These are phyloP conservation scores for Lithohypha guttulata DNA, from an alignment of 2,329 filamentous ascomycete species.

Conservation along the genomic window DNA sequence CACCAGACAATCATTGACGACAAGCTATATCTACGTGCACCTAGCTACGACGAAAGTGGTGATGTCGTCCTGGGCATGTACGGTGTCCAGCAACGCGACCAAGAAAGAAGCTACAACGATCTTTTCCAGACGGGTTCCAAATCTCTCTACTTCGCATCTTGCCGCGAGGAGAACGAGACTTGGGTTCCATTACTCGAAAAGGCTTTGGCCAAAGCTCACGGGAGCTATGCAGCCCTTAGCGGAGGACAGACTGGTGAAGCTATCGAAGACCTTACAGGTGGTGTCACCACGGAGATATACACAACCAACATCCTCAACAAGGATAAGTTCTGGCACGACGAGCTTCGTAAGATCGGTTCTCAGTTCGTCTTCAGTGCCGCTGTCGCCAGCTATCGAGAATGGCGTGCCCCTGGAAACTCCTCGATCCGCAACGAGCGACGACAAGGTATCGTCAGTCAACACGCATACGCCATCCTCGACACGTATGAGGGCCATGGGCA, in stretches of 20 bases:
- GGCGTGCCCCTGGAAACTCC: constrained; percentile 14
- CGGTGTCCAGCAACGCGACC: constrained; percentile 62
- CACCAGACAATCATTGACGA: constrained; percentile 87
- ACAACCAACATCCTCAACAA: constrained; percentile 47
- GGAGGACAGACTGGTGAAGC: constrained; percentile 61
- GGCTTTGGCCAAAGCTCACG: constrained; percentile 75
- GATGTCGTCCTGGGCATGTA: constrained; percentile 64
- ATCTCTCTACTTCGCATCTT: constrained; percentile 68
- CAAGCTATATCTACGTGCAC: constrained; percentile 74
- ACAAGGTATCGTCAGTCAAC: constrained; percentile 38
- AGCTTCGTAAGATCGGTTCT: constrained; percentile 68
- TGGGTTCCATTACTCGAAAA: constrained; percentile 70
- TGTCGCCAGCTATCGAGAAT: constrained; percentile 30
- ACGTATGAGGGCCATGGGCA: constrained; percentile 51
- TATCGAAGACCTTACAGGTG: constrained; percentile 48
- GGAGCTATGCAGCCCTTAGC: constrained; percentile 64
- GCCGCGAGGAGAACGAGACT: constrained; percentile 65
- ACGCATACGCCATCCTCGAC: constrained; percentile 50
- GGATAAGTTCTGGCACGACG: constrained; percentile 72
- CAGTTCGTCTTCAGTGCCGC: constrained; percentile 51
- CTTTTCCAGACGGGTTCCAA: constrained; percentile 66
- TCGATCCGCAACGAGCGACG: constrained; percentile 27
- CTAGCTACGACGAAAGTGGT: constrained; percentile 69
- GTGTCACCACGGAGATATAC: constrained; percentile 37
- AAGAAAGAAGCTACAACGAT: constrained; percentile 59